phyloP scores from a whole-genome alignment of 108 stramenopile species.

The Cyclotella baltica region DNA sequence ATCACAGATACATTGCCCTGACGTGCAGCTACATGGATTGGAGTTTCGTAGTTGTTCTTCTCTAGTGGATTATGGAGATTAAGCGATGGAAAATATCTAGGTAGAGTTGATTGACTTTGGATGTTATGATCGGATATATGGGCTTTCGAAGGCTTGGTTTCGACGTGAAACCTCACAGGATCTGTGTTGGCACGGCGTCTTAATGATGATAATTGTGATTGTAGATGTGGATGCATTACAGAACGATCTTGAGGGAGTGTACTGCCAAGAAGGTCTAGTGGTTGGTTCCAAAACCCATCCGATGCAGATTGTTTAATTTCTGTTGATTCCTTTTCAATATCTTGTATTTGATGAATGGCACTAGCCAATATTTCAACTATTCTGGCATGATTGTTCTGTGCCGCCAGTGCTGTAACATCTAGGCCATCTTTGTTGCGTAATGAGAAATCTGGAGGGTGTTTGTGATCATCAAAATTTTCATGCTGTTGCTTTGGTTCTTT shows the following conservation, averaged over 20 bases:
- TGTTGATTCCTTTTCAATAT: conserved; percentile 3
- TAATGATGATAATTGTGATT: conserved; percentile 11
- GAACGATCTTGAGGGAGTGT: conserved; percentile 5
- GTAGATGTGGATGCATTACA: neutral
- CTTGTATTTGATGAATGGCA: conserved; percentile 17
- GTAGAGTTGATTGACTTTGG: conserved; percentile 4
- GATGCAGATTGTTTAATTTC: conserved; percentile 16
- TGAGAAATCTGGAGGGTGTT: conserved; percentile 30
- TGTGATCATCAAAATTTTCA: neutral
- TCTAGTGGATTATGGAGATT: conserved; percentile 32
- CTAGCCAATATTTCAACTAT: conserved; percentile 24
- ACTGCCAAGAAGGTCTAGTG: neutral
- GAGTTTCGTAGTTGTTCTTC: conserved; percentile 38
- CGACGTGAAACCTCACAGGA: neutral
- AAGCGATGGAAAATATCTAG: conserved; percentile 31
- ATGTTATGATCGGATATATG: neutral
- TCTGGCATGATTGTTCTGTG: conserved; percentile 19
- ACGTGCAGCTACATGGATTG: conserved; percentile 47
- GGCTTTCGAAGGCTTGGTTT: neutral
- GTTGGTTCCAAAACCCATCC: neutral
- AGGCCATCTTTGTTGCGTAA: conserved; percentile 40
- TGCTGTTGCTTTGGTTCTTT: neutral
- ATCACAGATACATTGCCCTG: conserved; percentile 30
- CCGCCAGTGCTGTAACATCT: conserved; percentile 41
- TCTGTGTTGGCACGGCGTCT: conserved; percentile 11